Percentiles rank a stretch among this genome's conserved stretches.
Conservation (phyloP, 2,329 filamentous ascomycete genomes). For the Ascochyta pisi region DNA sequence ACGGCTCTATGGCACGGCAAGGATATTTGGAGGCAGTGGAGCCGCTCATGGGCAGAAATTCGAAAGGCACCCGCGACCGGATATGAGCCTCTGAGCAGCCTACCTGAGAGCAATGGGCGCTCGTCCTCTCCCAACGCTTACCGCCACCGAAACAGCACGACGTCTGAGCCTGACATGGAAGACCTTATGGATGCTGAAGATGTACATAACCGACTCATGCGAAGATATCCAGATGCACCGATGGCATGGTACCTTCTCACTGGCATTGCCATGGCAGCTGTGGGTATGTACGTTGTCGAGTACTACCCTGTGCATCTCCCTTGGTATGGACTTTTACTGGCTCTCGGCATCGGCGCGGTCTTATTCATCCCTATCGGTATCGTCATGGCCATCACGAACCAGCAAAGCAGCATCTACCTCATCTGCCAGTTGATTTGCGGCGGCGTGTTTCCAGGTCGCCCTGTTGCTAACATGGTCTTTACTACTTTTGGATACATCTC, state of each 20-base stretch:
- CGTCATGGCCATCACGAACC: slow-evolving; percentile 91
- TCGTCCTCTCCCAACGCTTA: slow-evolving; percentile 28
- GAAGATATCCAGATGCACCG: slow-evolving; percentile 80
- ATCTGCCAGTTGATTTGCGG: slow-evolving; percentile 88
- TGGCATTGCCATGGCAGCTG: slow-evolving; percentile 75
- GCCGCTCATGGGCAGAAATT: slow-evolving; percentile 70
- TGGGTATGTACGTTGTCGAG: slow-evolving; percentile 84
- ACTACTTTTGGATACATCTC: slow-evolving; percentile 91
- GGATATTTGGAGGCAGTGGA: slow-evolving; percentile 81
- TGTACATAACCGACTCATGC: slow-evolving; percentile 85
- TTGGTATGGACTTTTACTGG: slow-evolving; percentile 84
- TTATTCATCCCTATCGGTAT: slow-evolving; percentile 92
- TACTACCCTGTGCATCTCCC: slow-evolving; percentile 79
- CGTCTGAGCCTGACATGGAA: slow-evolving; percentile 50
- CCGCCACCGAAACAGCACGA: slow-evolving; percentile 37
- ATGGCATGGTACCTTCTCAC: slow-evolving; percentile 81
- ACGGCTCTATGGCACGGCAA: slow-evolving; percentile 84
- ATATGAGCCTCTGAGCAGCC: slow-evolving; percentile 45
- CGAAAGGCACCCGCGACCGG: slow-evolving; percentile 44
- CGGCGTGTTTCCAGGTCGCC: slow-evolving; percentile 79
- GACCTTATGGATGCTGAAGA: slow-evolving; percentile 74
- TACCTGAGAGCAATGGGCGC: slow-evolving; percentile 43
- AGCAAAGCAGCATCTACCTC: slow-evolving; percentile 84
- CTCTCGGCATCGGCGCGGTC: slow-evolving; percentile 76
- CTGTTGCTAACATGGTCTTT: slow-evolving; percentile 92